These are phyloP conservation scores for Linaria vulgaris DNA, from an alignment of 257 asterid species.

Conservation along the genomic window DNA sequence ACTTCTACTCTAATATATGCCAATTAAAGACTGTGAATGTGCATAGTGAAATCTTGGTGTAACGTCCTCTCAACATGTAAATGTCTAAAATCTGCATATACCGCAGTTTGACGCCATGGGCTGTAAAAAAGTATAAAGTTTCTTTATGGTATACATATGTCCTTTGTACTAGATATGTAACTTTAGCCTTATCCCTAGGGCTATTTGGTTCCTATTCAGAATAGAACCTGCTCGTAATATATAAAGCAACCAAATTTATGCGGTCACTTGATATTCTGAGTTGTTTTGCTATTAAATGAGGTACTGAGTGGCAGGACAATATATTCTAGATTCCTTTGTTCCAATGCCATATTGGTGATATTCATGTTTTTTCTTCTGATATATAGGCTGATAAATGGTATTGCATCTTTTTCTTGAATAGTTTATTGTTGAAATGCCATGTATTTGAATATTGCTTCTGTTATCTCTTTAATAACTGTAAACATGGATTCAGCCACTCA, in stretches of 20 bases:
- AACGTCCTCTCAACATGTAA: not conserved
- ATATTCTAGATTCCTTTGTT: not conserved
- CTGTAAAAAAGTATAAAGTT: conserved; percentile 1
- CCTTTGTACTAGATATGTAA: not conserved
- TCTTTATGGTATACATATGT: not conserved
- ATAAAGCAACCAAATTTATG: not conserved
- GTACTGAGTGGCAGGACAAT: too few relatives aligned
- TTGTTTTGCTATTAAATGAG: not conserved
- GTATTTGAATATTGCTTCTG: too few relatives aligned
- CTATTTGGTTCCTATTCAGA: not conserved
- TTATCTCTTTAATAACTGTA: too few relatives aligned
- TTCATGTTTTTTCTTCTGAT: too few relatives aligned
- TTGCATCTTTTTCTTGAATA: too few relatives aligned
- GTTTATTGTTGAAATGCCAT: too few relatives aligned
- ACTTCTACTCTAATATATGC: not conserved
- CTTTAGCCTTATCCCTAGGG: conserved; percentile 3
- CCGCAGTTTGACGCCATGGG: not conserved
- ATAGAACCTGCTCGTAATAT: not conserved
- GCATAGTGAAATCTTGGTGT: not conserved
- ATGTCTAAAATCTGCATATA: not conserved
- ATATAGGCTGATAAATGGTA: too few relatives aligned
- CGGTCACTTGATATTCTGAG: not conserved
- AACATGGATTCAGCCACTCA: too few relatives aligned
- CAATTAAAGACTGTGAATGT: conserved; percentile 5
- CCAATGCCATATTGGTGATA: not conserved